Evolutionary conservation across 192 early-diverging fungal genomes (phyloP), one percentile per base, ranked within the genome.

Genomic region (Bifiguratus adelaidae): DNA sequence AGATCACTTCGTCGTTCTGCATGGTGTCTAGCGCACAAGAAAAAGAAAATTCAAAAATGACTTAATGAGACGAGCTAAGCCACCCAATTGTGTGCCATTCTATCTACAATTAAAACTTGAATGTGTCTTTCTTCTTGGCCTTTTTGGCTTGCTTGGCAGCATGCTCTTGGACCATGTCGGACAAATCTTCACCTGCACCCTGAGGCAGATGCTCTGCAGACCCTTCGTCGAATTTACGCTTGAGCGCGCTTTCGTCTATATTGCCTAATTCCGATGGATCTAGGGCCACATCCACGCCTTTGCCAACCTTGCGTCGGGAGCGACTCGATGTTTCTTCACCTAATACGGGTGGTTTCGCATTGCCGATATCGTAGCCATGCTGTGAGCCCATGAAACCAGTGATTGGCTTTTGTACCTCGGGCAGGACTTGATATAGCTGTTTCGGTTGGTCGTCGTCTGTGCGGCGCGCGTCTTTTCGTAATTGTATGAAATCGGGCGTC

Each of bases 331-430:
- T 67, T 20, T 74, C 65, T n/a, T 66, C 65, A 23, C 67, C 66
- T 18, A 60, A 30, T 16, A 48, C 60, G 22, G 70, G 55, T 1
- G 73, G 63, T 5, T 68, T 60, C 2, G 64, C 64, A 18, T 64
- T 50, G 23, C 70, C 58, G 18, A 97, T 52, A 50, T 93, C 86
- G 52, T 98, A 98, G 2, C 82, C 82, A 55, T 89, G 91, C 54
- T 88, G 80, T 26, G 88, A 89, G 16, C 90, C 95, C 95, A 98
- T 95, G 56, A 98, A 88, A 8, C 85, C 90, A 1, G 76, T 71
- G 42, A 85, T 68, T 29, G 63, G 55, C 8, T 72, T 65, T 32
- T 82, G 70, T 27, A 75, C 73, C 47, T 91, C 77, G 20, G 86
- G 87, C 20, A 98, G 49, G n/a, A 98, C 81, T n/a, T 78, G 85